Evolutionary conservation across 306 rosid species (phyloP), one percentile per base, ranked within the genome.

Genomic region (Dicorynia guianensis): DNA sequence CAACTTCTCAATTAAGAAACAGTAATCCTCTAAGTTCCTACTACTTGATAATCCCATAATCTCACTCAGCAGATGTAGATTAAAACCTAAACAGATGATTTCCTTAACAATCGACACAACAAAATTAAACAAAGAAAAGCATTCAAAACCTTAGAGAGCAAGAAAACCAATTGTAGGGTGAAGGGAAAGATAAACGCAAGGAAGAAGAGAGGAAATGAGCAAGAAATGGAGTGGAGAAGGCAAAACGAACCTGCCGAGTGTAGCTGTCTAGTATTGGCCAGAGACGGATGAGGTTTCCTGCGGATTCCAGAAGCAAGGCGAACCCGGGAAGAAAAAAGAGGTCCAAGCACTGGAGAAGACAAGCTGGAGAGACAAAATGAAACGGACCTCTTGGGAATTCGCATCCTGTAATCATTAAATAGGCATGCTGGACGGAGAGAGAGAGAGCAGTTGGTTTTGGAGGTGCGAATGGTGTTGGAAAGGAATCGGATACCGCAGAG

Each of bases 361-460:
- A 87, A 79, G 18, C 68, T 47, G 42, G 85, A 84, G 80, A 87
- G 82, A 73, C 86, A 79, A 38, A 89, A 68, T 19, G 87, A 82
- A 59, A 86, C 75, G 57, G 88, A 84, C 73, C 76, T 86, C 87
- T 65, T 87, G 36, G 83, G 84, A 75, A 90, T 68, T 78, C 86
- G 97, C 99, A 95, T 92, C 76, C 73, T 76, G 92, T 69, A 69
- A 42, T 8, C 61, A 19, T 86, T 92, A 90, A 80, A 90, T 90
- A 89, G 88, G 70, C 78, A 80, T 72, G 55, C 7, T 39, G 70
- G 4, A 44, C 4, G 12, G 6, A 52, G 30, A 25, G 30, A 25
- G 30, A 25, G 30, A 25, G 30, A 8, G 11, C 7, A 3, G 34
- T 18, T 1, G 2, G 49, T 5, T 30, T 57, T 25, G 15, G 0